phyloP scores from a whole-genome alignment of 2,329 filamentous ascomycete genomes.

The Penicillium sp. region DNA sequence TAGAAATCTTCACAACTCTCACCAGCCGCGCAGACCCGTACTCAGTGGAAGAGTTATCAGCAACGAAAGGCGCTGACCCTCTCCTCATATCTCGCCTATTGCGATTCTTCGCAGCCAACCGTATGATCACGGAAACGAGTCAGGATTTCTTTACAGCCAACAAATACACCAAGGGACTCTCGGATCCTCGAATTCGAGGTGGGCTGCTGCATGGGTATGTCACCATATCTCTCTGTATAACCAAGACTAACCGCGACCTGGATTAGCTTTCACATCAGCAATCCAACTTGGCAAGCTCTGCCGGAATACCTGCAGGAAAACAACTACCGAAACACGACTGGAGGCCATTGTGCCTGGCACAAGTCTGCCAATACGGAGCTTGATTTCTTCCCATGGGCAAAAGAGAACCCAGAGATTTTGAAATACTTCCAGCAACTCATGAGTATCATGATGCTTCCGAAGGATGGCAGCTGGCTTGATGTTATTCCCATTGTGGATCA shows the following conservation, averaged over 20 bases:
- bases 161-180: not conserved
- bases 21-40: not conserved
- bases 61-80: not conserved
- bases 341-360: constrained; percentile 18
- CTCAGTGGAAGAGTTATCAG: not conserved
- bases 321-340: constrained; percentile 19
- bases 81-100: not conserved
- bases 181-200: not conserved
- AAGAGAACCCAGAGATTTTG: constrained; percentile 18
- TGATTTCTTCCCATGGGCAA: constrained; percentile 21
- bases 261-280: constrained; percentile 7
- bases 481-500: not conserved
- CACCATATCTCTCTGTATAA: not conserved
- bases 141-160: not conserved
- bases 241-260: too few species aligned
- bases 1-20: not conserved
- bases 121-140: not conserved
- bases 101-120: not conserved
- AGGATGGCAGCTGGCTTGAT: not conserved
- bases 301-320: constrained; percentile 24
- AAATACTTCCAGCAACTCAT: constrained; percentile 18
- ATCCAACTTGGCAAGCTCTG: constrained; percentile 9
- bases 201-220: not conserved
- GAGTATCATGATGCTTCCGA: constrained; percentile 2
- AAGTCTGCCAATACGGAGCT: constrained; percentile 26